Conservation (phyloP, 1,284 basidiomycete genomes). For the Leccinum fallax region DNA sequence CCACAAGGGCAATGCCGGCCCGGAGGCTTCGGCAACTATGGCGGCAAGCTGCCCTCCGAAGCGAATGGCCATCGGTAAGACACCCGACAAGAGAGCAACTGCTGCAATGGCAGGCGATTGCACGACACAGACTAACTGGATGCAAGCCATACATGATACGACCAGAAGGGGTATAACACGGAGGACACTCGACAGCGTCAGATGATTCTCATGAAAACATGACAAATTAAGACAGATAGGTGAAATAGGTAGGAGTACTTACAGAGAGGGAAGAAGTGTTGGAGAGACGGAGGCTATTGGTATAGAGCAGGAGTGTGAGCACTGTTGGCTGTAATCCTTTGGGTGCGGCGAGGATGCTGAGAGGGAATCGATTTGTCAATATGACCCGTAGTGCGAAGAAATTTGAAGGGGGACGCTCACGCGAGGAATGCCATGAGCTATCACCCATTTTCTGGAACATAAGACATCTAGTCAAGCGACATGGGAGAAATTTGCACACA, state of each 20-base stretch:
- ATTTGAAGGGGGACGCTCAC: not conserved
- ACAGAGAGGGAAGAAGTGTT: constrained; percentile 14
- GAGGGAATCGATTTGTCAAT: not conserved
- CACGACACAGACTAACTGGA: constrained; percentile 10
- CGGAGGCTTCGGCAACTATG: not conserved
- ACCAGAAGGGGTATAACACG: constrained; percentile 23
- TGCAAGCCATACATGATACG: constrained; percentile 12
- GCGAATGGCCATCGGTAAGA: constrained; percentile 10
- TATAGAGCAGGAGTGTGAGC: constrained; percentile 23
- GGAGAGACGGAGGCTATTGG: constrained; percentile 21
- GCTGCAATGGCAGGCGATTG: constrained; percentile 12
- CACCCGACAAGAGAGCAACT: constrained; percentile 6
- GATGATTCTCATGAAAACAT: not conserved
- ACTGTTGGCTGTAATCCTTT: constrained; percentile 10
- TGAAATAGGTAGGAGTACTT: not conserved
- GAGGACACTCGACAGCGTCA: constrained; percentile 13
- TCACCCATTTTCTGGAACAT: constrained; percentile 12
- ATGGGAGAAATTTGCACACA: constrained; percentile 3
- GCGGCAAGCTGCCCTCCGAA: not conserved
- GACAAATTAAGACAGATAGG: not conserved
- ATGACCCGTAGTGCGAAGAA: not conserved
- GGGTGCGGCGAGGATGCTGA: constrained; percentile 15
- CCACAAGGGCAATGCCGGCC: not conserved
- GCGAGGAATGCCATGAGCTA: constrained; percentile 22
- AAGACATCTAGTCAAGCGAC: not conserved